A percentile compares a stretch with the other conserved stretches of the same genome.
These are phyloP conservation scores for Stagonosporopsis rhizophila DNA, from an alignment of 2,329 filamentous ascomycete genomes.

Conservation along the genomic window DNA sequence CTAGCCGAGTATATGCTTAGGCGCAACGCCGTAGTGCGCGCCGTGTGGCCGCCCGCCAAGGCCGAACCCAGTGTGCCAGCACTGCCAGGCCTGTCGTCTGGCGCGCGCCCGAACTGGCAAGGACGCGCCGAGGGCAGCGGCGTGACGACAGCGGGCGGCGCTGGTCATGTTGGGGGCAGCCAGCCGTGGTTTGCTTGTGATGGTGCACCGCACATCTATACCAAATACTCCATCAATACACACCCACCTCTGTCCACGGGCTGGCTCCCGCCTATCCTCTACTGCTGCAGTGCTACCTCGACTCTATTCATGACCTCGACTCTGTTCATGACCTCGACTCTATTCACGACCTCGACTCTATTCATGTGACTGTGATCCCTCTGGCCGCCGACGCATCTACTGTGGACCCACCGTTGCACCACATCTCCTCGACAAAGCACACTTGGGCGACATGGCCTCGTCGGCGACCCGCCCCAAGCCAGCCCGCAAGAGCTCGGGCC, in stretches of 20 bases:
- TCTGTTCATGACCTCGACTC: too few species aligned
- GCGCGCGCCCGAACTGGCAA: conserved; percentile 19
- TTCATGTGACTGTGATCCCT: conserved; percentile 1
- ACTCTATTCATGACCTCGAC: too few species aligned
- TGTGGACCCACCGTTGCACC: neutral
- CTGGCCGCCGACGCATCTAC: neutral
- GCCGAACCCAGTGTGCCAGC: too few species aligned
- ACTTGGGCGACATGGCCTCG: conserved; percentile 36
- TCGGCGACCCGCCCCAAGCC: conserved; percentile 39
- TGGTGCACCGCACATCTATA: too few species aligned
- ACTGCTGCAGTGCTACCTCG: too few species aligned
- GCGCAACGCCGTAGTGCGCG: neutral
- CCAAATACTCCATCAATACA: too few species aligned
- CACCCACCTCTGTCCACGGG: too few species aligned
- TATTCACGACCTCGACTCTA: too few species aligned
- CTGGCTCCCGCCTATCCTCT: too few species aligned
- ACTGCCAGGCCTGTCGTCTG: too few species aligned
- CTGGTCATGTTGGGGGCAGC: too few species aligned
- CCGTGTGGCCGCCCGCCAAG: conserved; percentile 6
- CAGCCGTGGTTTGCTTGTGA: too few species aligned
- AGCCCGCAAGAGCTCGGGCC: conserved; percentile 51
- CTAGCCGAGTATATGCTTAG: conserved; percentile 11
- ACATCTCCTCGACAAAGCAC: conserved; percentile 1
- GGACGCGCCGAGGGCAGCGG: conserved; percentile 13
- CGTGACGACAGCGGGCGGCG: conserved; percentile 13